A percentile compares a stretch with the other conserved stretches of the same genome.
Evolutionary conservation across 305 asterid genomes (phyloP).

Genomic region (Stenogyne calaminthoides): DNA sequence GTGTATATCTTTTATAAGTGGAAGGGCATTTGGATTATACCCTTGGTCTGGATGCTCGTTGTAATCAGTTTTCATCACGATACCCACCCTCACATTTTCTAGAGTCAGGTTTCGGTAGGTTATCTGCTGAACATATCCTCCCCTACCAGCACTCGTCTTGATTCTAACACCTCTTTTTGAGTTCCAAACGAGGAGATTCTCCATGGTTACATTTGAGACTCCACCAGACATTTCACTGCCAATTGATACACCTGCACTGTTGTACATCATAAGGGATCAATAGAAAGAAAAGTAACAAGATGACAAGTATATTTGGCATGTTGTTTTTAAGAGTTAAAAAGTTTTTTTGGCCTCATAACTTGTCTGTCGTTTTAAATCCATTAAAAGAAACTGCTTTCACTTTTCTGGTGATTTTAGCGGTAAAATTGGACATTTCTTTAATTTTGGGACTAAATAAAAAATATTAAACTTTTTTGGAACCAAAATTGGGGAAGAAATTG

Average conservation of each 20-base stretch:
- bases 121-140: slow-evolving; percentile 71
- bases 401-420: too few species aligned
- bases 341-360: too few species aligned
- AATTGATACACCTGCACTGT: slow-evolving; percentile 95
- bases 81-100: slow-evolving; percentile 85
- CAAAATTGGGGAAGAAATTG: too few species aligned
- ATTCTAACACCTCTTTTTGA: slow-evolving; percentile 87
- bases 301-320: neutral
- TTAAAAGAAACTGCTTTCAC: too few species aligned
- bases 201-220: slow-evolving; percentile 67
- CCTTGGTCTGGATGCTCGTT: slow-evolving; percentile 88
- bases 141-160: slow-evolving; percentile 87
- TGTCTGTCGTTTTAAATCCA: too few species aligned
- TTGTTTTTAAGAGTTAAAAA: neutral
- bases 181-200: slow-evolving; percentile 81
- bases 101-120: slow-evolving; percentile 71
- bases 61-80: slow-evolving; percentile 87
- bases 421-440: too few species aligned
- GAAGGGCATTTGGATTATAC: slow-evolving; percentile 76
- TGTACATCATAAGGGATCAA: slow-evolving; percentile 31
- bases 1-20: slow-evolving; percentile 65
- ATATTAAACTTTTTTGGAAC: too few species aligned
- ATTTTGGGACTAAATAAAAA: too few species aligned
- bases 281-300: slow-evolving; percentile 2
- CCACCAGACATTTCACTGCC: slow-evolving; percentile 99